A percentile compares a stretch with the other conserved stretches of the same genome.
Conservation (phyloP, 257 asterid species). For the Galeopsis tetrahit region DNA sequence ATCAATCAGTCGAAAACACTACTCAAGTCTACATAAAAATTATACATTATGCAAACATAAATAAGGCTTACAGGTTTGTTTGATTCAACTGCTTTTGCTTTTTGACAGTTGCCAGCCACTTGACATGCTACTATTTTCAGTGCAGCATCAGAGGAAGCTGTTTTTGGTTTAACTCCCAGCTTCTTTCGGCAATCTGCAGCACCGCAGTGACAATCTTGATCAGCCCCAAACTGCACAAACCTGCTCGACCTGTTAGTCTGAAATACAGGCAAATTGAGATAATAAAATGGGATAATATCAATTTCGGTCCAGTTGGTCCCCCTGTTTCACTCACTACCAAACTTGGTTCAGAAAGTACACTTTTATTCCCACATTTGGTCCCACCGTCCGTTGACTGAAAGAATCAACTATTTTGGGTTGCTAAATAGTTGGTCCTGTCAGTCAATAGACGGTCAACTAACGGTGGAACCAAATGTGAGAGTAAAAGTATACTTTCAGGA, state of each 20-base stretch:
- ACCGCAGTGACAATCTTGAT: conserved; percentile 96
- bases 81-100: conserved; percentile 50
- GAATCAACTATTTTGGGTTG: too few relatives aligned
- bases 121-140: conserved; percentile 63
- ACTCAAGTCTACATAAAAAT: conserved; percentile 11
- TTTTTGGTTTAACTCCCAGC: conserved; percentile 78
- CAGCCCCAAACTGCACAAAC: conserved; percentile 99
- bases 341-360: too few relatives aligned
- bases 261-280: conserved; percentile 31
- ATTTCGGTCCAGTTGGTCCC: too few relatives aligned
- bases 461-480: too few relatives aligned
- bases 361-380: too few relatives aligned
- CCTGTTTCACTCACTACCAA: too few relatives aligned
- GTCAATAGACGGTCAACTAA: too few relatives aligned
- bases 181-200: conserved; percentile 80
- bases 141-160: conserved; percentile 75
- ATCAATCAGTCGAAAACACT: conserved; percentile 5
- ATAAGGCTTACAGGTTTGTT: conserved; percentile 49
- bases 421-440: too few relatives aligned
- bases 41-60: conserved; percentile 3
- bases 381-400: too few relatives aligned
- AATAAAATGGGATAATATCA: background rate
- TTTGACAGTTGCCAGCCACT: conserved; percentile 62
- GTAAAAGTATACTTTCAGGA: too few relatives aligned
- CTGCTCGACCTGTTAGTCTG: conserved; percentile 74